Percentiles rank a stretch among this genome's conserved stretches.
Conservation (phyloP, 2,329 filamentous ascomycete species). For the Paracamarosporium sp. region DNA sequence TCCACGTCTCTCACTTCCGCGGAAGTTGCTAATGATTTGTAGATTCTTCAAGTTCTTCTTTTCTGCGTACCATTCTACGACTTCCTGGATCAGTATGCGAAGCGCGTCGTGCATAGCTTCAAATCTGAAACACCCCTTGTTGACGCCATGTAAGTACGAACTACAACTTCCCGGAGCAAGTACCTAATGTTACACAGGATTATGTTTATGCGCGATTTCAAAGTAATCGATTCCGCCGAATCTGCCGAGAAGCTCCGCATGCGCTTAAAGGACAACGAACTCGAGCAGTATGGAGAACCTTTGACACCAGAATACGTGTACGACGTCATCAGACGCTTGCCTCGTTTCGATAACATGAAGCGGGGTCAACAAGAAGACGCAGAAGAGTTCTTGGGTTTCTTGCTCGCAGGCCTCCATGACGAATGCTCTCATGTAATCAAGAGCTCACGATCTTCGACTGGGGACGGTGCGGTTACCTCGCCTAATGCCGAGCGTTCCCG, state of each 20-base stretch:
- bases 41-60: conserved; percentile 94
- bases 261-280: conserved; percentile 78
- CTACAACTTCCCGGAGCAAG: background rate
- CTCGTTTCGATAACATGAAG: conserved; percentile 92
- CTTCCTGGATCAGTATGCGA: conserved; percentile 86
- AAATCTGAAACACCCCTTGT: conserved; percentile 93
- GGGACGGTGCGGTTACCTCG: conserved; percentile 42
- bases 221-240: conserved; percentile 78
- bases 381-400: conserved; percentile 93
- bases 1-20: background rate
- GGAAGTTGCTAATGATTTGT: conserved; percentile 37
- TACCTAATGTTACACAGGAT: conserved; percentile 65
- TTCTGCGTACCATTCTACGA: conserved; percentile 95
- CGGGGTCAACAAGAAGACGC: conserved; percentile 97
- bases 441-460: conserved; percentile 47
- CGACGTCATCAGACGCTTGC: conserved; percentile 84
- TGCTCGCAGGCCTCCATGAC: conserved; percentile 90
- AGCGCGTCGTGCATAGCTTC: conserved; percentile 86
- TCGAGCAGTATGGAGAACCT: conserved; percentile 88
- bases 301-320: conserved; percentile 96
- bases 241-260: conserved; percentile 76
- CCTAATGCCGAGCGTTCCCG: conserved; percentile 53
- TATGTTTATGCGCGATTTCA: conserved; percentile 94
- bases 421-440: conserved; percentile 84
- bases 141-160: conserved; percentile 81